phyloP scores from a whole-genome alignment of 1,284 basidiomycete species.

The Taiwanofungus camphoratus region DNA sequence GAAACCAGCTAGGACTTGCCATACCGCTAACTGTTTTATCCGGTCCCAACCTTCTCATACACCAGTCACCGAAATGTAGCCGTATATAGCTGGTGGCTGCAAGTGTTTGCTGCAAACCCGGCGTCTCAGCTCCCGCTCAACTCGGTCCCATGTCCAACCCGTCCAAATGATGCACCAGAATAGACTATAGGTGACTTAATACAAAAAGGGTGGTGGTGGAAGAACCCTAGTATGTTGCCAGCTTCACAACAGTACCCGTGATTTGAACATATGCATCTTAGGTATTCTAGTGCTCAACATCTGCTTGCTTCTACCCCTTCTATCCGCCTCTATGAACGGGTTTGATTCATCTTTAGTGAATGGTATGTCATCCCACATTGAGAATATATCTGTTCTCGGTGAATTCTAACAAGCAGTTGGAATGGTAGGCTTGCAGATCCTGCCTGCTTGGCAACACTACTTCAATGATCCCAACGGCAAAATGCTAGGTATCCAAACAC shows the following conservation, averaged over 20 bases:
- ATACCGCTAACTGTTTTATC: too few relatives aligned
- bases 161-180: slow-evolving; percentile 36
- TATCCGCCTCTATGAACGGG: slow-evolving; percentile 58
- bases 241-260: not conserved
- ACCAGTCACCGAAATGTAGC: too few relatives aligned
- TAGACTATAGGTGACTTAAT: slow-evolving; percentile 55
- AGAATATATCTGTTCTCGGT: not conserved
- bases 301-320: slow-evolving; percentile 50
- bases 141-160: too few relatives aligned
- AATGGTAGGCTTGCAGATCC: slow-evolving; percentile 52
- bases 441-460: slow-evolving; percentile 53
- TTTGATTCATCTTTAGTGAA: slow-evolving; percentile 60
- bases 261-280: slow-evolving; percentile 18
- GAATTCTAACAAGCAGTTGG: not conserved
- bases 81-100: too few relatives aligned
- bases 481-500: slow-evolving; percentile 49
- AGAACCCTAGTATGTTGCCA: slow-evolving; percentile 42
- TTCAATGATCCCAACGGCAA: slow-evolving; percentile 48
- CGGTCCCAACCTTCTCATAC: too few relatives aligned
- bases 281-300: slow-evolving; percentile 58
- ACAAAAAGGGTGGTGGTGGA: slow-evolving; percentile 56
- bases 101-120: too few relatives aligned
- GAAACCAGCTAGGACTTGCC: too few relatives aligned
- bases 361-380: slow-evolving; percentile 42
- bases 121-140: too few relatives aligned